Evolutionary conservation across 768 basidiomycete species (phyloP).

Genomic region (Psilocybe sp.): DNA sequence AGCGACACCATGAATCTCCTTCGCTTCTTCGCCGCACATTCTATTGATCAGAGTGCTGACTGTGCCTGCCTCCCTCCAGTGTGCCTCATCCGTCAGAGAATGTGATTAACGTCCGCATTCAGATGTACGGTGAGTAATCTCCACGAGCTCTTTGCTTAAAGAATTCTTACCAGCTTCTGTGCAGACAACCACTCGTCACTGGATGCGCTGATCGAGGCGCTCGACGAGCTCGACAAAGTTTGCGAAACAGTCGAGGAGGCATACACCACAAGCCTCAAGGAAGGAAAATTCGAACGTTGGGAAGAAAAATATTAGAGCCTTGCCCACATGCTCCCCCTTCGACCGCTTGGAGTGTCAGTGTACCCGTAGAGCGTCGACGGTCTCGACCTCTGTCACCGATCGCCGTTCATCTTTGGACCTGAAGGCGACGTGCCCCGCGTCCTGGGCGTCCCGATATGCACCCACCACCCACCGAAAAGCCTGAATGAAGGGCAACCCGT

Average conservation of each 20-base stretch:
- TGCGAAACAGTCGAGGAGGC: slow-evolving; percentile 68
- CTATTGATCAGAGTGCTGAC: neutral
- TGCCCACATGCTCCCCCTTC: too few relatives aligned
- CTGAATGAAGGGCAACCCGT: too few relatives aligned
- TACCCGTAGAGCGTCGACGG: neutral
- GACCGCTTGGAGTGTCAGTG: neutral
- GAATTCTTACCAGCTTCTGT: neutral
- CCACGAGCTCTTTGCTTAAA: slow-evolving; percentile 1
- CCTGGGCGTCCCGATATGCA: too few relatives aligned
- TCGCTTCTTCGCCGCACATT: too few relatives aligned
- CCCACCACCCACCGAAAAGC: too few relatives aligned
- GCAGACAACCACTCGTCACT: slow-evolving; percentile 87
- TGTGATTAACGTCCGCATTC: slow-evolving; percentile 94
- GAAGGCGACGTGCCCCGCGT: too few relatives aligned
- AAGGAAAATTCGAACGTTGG: slow-evolving; percentile 62
- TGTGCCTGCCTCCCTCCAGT: slow-evolving; percentile 31
- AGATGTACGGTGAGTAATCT: slow-evolving; percentile 89
- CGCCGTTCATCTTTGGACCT: neutral
- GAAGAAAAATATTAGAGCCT: slow-evolving; percentile 55
- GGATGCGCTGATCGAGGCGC: slow-evolving; percentile 71
- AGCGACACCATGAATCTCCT: too few relatives aligned
- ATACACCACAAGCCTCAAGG: slow-evolving; percentile 59
- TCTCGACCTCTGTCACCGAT: neutral
- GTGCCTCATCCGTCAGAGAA: slow-evolving; percentile 97
- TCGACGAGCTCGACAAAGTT: slow-evolving; percentile 75